phyloP scores from a whole-genome alignment of 1,284 basidiomycete genomes.

The Irpex rosettiformis region DNA sequence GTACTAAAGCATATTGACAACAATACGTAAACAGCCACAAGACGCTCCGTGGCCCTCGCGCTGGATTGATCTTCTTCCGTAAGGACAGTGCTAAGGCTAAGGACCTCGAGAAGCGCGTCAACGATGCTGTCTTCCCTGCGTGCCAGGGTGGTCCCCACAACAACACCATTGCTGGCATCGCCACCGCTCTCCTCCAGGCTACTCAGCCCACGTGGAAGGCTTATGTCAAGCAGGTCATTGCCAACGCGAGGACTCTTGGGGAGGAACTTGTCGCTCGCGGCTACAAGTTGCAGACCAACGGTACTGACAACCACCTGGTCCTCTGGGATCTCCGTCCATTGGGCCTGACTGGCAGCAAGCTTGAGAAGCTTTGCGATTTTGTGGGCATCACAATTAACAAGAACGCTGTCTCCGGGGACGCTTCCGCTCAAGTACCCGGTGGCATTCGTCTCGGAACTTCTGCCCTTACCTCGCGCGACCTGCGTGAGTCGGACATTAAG shows the following conservation, averaged over 20 bases:
- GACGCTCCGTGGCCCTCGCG: constrained; percentile 97
- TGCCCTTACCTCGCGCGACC: constrained; percentile 92
- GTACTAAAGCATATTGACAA: neutral
- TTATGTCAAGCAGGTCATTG: constrained; percentile 94
- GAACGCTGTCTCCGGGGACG: constrained; percentile 96
- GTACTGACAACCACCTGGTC: constrained; percentile 97
- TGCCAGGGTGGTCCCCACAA: constrained; percentile 99
- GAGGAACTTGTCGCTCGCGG: constrained; percentile 69
- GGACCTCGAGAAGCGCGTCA: constrained; percentile 94
- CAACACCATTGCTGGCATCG: constrained; percentile 97
- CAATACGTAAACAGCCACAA: constrained; percentile 70
- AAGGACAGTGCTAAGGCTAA: constrained; percentile 79
- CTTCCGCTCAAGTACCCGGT: constrained; percentile 93
- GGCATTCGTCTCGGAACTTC: constrained; percentile 97
- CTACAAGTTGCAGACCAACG: constrained; percentile 96
- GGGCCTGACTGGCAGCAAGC: constrained; percentile 94
- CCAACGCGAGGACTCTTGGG: constrained; percentile 81
- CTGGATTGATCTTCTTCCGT: constrained; percentile 98
- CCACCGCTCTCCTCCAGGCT: constrained; percentile 94
- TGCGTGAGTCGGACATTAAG: constrained; percentile 87
- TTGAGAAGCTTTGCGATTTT: constrained; percentile 98
- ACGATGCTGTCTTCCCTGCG: constrained; percentile 98
- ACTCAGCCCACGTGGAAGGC: constrained; percentile 87
- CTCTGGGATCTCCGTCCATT: constrained; percentile 98
- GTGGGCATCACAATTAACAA: constrained; percentile 97